phyloP scores from a whole-genome alignment of 129 eudicot genomes.

The Chrysanthemum makinoi region DNA sequence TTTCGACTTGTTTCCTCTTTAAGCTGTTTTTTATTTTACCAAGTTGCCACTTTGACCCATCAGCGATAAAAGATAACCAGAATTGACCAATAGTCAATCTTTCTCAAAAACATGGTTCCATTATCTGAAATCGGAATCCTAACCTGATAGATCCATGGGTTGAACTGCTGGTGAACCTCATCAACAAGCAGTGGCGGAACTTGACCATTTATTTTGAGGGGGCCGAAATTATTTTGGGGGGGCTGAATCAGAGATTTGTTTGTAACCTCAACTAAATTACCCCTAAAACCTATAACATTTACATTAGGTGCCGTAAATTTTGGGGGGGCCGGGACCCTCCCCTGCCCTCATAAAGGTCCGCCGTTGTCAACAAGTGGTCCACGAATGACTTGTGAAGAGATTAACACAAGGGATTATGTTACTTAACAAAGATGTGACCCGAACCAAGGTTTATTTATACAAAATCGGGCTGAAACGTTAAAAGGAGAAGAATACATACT shows the following conservation, averaged over 20 bases:
- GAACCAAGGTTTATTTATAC: neutral
- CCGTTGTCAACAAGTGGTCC: constrained; percentile 90
- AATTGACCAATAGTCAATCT: neutral
- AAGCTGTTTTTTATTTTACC: neutral
- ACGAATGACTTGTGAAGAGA: constrained; percentile 38
- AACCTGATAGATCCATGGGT: constrained; percentile 88
- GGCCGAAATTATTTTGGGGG: no score
- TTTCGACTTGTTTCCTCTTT: neutral
- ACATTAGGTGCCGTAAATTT: no score
- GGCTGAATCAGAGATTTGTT: no score
- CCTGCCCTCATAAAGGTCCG: no score
- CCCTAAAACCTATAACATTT: no score
- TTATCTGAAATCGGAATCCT: constrained; percentile 5
- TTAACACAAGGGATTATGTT: constrained; percentile 7
- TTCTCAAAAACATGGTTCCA: neutral
- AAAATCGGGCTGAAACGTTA: neutral
- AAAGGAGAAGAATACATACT: constrained; percentile 37
- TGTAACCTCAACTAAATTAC: no score
- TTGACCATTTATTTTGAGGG: no score
- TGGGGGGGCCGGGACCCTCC: no score
- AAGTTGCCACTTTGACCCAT: neutral
- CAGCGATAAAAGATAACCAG: neutral
- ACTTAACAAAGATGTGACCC: neutral
- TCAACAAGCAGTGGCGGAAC: no score
- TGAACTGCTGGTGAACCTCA: constrained; percentile 85